phyloP scores from a whole-genome alignment of 805 yeast species.

The Pichia cabralensis region DNA sequence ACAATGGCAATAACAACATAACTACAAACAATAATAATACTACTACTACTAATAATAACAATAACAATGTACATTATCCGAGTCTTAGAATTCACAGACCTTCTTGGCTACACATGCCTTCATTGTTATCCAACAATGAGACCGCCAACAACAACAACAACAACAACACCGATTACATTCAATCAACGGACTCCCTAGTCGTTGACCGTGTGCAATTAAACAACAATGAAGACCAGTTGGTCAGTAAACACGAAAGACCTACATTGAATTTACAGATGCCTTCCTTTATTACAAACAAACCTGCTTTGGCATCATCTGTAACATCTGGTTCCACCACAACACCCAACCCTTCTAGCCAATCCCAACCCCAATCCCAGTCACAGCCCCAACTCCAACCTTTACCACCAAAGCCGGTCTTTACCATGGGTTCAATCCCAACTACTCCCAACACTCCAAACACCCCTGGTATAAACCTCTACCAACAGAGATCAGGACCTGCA shows the following conservation, averaged over 20 bases:
- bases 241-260: conserved; percentile 2
- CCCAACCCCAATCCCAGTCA: neutral
- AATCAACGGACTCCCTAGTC: conserved; percentile 27
- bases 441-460: too few relatives aligned
- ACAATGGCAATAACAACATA: neutral
- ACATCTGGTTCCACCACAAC: neutral
- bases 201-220: conserved; percentile 22
- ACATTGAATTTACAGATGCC: conserved; percentile 5
- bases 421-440: too few relatives aligned
- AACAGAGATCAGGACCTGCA: too few relatives aligned
- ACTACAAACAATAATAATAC: neutral
- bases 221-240: too few relatives aligned
- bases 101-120: conserved; percentile 27
- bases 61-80: too few relatives aligned
- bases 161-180: too few relatives aligned
- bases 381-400: neutral
- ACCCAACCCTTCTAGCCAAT: neutral
- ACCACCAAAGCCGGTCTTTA: too few relatives aligned
- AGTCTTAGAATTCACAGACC: too few relatives aligned
- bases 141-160: conserved; percentile 12
- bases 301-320: too few relatives aligned
- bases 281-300: too few relatives aligned
- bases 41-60: conserved; percentile 4
- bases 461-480: too few relatives aligned
- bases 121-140: too few relatives aligned